These are phyloP conservation scores for Pseudozyma sp. DNA, from an alignment of 1,284 basidiomycete genomes.

Conservation along the genomic window DNA sequence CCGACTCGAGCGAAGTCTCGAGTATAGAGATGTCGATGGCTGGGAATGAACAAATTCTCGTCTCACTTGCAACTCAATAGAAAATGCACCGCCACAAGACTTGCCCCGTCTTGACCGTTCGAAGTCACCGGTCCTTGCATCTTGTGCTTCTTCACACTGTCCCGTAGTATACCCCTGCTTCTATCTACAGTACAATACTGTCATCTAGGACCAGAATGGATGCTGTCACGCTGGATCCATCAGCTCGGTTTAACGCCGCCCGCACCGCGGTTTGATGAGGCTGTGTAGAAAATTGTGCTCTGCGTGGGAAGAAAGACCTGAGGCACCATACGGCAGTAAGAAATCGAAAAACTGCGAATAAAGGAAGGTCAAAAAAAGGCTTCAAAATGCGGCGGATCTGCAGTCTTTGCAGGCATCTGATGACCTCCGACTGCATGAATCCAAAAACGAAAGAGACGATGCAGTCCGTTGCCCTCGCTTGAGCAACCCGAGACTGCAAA, in stretches of 20 bases:
- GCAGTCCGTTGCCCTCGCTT: constrained; percentile 1
- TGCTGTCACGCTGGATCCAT: too few species aligned
- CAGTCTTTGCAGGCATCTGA: neutral
- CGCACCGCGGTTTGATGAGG: neutral
- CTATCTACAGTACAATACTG: too few species aligned
- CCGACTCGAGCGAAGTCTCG: constrained; percentile 37
- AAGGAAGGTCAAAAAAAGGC: neutral
- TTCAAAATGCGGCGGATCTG: neutral
- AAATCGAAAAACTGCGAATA: neutral
- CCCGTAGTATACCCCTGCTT: neutral
- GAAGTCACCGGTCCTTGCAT: neutral
- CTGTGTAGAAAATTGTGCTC: constrained; percentile 1
- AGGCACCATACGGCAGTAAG: neutral
- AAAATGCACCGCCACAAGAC: neutral
- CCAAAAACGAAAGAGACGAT: neutral
- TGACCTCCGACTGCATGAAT: neutral
- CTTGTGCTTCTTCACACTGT: neutral
- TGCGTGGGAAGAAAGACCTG: neutral
- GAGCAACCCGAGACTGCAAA: neutral
- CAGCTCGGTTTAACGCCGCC: too few species aligned
- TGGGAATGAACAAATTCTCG: constrained; percentile 27
- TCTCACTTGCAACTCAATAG: neutral
- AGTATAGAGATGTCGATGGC: constrained; percentile 40
- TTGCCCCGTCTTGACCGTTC: neutral
- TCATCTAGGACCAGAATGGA: too few species aligned